Evolutionary conservation across 148 eudicot genomes (phyloP), one percentile per base, ranked within the genome.

Genomic region (Nyssa sinensis): DNA sequence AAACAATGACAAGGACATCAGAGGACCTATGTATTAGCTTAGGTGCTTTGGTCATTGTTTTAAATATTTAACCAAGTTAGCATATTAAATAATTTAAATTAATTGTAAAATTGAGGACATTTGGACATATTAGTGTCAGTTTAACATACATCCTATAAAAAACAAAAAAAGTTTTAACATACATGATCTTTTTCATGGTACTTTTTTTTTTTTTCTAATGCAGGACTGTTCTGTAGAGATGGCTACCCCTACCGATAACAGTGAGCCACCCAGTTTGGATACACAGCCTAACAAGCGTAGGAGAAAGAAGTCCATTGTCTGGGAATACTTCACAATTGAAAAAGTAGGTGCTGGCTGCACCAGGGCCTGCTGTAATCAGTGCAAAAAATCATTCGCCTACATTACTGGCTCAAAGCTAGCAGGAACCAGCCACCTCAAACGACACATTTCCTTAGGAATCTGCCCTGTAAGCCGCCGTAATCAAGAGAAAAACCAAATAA

Each of bases 361-460:
- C 35, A 84, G 86, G 75, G 98, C 97, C 41, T 76, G 68, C 70
- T 94, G 97, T 78, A 94, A 90, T 33, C 84, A 86, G 75, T 94
- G 98, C 87, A 86, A 89, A 41, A 94, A 78, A 70, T 81, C 96
- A 58, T 94, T 89, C 81, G 97, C 97, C 62, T 94, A 94, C 78
- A 86, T 85, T 47, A 81, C 72, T 12, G 97, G 96, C 11, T 71
- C 89, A 66, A 94, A 92, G 74, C 69, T 81, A 66, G 84, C 96
- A 11, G 96, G 96, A 16, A 94, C 98, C 28, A 94, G 98, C 84
- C 98, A 94, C 80, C 87, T 94, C 61, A 90, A 83, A 73, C 82
- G 96, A 63, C 97, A 94, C 82, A 85, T 92, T 75, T 49, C 77
- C 33, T 67, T 74, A 66, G 97, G 94, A 58, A 89, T 83, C 69